phyloP scores from a whole-genome alignment of 306 rosid genomes.

The Quercus cerris region DNA sequence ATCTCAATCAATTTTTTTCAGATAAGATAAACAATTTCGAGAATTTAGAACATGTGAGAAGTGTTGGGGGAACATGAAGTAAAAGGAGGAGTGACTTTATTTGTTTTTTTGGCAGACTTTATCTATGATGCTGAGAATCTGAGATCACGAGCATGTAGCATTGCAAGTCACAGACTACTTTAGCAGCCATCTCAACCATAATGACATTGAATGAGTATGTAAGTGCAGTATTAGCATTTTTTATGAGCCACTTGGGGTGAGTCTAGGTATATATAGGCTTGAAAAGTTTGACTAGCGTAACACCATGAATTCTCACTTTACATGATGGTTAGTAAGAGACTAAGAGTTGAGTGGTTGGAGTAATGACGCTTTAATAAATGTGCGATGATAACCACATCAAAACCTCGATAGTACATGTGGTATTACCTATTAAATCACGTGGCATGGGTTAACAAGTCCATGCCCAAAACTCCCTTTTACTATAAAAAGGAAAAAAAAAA shows the following conservation, averaged over 20 bases:
- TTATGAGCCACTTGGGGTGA: too few species aligned
- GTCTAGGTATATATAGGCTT: not conserved
- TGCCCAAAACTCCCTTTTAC: too few species aligned
- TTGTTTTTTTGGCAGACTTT: not conserved
- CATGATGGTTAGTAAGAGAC: too few species aligned
- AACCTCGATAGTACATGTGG: fast-evolving
- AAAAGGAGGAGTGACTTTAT: not conserved
- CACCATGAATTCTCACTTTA: too few species aligned
- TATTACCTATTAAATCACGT: fast-evolving
- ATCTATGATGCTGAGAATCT: not conserved
- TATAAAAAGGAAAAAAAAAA: too few species aligned
- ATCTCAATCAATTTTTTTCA: not conserved
- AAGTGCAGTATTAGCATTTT: too few species aligned
- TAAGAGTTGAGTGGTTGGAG: too few species aligned
- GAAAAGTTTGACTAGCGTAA: not conserved
- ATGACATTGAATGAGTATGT: too few species aligned
- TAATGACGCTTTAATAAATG: too few species aligned
- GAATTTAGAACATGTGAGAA: not conserved
- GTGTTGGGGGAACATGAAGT: not conserved
- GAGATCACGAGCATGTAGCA: not conserved
- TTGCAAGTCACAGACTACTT: not conserved
- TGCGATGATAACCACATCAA: too few species aligned
- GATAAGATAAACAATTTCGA: not conserved
- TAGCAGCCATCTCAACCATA: not conserved
- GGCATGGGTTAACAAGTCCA: too few species aligned